Base-by-base conservation (phyloP, 345 rosid species). In the Aethionema arabicum region DNA sequence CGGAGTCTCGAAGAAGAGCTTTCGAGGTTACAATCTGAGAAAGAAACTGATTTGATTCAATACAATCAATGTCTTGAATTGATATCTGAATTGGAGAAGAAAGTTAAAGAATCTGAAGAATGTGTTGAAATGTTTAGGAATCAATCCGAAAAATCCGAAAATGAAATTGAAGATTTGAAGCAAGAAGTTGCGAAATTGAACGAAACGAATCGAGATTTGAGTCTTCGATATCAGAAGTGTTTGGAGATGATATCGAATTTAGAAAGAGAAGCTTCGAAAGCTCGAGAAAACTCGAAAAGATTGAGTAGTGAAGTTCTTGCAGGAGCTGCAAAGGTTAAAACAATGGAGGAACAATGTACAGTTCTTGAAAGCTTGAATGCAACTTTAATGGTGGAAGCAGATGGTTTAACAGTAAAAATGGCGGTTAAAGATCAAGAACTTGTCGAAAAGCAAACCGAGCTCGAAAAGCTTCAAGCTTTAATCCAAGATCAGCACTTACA, bases 371-470 rank as follows among this genome's bases (percentile, higher is more conserved):
- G 56, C 16, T 80, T 81, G 43, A 84, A 90, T 76, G 82, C 79
- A 38, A 78, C 74, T 64, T 74, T 95, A 72, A 86, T 81, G 68
- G 69, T 59, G 10, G 85, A 88, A 73, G 80, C 90, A 52, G 86
- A 83, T 7, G 66, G 59, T 66, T 59, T 86, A 56, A 70, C 72
- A 9, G 72, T 69, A 54, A 79, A 66, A 69, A 76, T 90, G 74
- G 78, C 83, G 7, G 52, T 38, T 49, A 90, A 90, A 70, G 96
- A 93, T 77, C 77, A 72, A 68, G 85, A 90, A 73, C 95, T 93
- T 46, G 64, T 56, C 32, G 74, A 73, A 68, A 87, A 93, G 80
- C 80, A 78, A 70, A 86, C 68, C n/a, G 83, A 78, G 72, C 65
- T 90, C 38, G 87, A 76, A 69, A 82, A 80, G 61, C 68, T 83